Evolutionary conservation across 2,329 filamentous ascomycete species (phyloP).

Genomic region (Pseudonectria foliicola): DNA sequence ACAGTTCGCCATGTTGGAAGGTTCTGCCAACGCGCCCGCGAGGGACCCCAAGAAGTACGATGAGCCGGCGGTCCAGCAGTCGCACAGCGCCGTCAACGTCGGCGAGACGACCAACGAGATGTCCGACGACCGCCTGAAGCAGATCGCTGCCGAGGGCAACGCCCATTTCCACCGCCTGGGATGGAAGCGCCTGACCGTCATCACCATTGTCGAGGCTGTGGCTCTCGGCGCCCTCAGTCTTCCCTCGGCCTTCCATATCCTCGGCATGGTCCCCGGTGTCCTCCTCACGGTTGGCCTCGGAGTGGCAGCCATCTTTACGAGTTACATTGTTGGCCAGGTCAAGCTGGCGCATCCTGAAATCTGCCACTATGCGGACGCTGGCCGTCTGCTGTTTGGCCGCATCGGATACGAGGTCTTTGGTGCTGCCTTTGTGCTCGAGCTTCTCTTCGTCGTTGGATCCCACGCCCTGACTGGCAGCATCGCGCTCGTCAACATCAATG

Average conservation of each 20-base stretch:
- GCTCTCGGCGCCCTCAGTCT: conserved; percentile 8
- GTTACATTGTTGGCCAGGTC: conserved; percentile 6
- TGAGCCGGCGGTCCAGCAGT: too few species aligned
- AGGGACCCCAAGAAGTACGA: too few species aligned
- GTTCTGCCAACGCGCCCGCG: too few species aligned
- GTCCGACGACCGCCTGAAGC: conserved; percentile 6
- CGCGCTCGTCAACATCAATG: conserved; percentile 8
- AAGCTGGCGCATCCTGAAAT: conserved; percentile 7
- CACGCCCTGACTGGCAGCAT: conserved; percentile 8
- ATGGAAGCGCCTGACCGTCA: conserved; percentile 7
- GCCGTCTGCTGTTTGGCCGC: conserved; percentile 5
- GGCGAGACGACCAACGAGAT: conserved; percentile 6
- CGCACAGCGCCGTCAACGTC: conserved; percentile 1
- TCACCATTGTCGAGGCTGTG: conserved; percentile 7
- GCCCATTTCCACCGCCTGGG: conserved; percentile 1
- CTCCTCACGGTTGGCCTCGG: conserved; percentile 4
- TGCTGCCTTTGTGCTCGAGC: conserved; percentile 7
- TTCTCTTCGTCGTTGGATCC: conserved; percentile 7
- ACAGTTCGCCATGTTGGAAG: too few species aligned
- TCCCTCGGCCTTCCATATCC: conserved; percentile 4
- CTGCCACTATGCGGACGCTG: conserved; percentile 6
- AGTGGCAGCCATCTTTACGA: conserved; percentile 5
- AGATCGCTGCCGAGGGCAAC: conserved; percentile 7
- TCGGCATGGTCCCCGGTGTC: conserved; percentile 7
- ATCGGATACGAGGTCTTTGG: conserved; percentile 2